phyloP scores from a whole-genome alignment of 306 rosid genomes.

The Gleditsia sinensis region DNA sequence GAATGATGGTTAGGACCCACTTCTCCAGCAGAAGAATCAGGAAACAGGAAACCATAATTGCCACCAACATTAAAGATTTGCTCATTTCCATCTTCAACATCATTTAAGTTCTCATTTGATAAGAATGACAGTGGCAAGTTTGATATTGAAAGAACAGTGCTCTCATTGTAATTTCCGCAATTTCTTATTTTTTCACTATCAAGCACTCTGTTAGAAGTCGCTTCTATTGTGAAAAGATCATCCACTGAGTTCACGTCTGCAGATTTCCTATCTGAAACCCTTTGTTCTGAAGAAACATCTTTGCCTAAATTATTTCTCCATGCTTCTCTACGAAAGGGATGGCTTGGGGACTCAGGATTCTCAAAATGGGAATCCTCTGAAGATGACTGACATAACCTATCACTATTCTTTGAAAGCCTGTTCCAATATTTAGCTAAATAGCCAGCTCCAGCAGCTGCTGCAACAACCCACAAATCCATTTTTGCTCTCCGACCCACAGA shows the following conservation, averaged over 20 bases:
- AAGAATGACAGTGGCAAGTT: slow-evolving; percentile 25
- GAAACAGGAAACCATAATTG: slow-evolving; percentile 24
- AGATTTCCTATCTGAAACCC: slow-evolving; percentile 29
- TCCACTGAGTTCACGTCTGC: slow-evolving; percentile 34
- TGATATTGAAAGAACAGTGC: slow-evolving; percentile 45
- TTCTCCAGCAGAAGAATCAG: slow-evolving; percentile 35
- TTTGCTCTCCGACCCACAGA: slow-evolving; percentile 39
- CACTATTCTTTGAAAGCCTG: slow-evolving; percentile 40
- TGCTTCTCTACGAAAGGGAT: slow-evolving; percentile 24
- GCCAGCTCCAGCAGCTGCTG: slow-evolving; percentile 81
- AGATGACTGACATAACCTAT: slow-evolving; percentile 36
- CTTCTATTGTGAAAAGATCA: slow-evolving; percentile 35
- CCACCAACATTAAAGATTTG: slow-evolving; percentile 35
- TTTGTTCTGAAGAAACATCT: slow-evolving; percentile 35
- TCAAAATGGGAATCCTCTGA: slow-evolving; percentile 47
- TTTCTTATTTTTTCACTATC: slow-evolving; percentile 33
- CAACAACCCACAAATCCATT: slow-evolving; percentile 89
- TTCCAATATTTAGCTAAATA: slow-evolving; percentile 72
- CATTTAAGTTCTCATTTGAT: slow-evolving; percentile 21
- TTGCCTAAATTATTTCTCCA: slow-evolving; percentile 21
- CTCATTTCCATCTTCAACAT: slow-evolving; percentile 38
- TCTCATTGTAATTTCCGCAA: slow-evolving; percentile 19
- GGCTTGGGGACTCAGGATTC: slow-evolving; percentile 36
- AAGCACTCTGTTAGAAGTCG: slow-evolving; percentile 41
- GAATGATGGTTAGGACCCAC: slow-evolving; percentile 40